These are phyloP conservation scores for Penicillium bovifimosum DNA, from an alignment of 495 filamentous ascomycete genomes.

Conservation along the genomic window DNA sequence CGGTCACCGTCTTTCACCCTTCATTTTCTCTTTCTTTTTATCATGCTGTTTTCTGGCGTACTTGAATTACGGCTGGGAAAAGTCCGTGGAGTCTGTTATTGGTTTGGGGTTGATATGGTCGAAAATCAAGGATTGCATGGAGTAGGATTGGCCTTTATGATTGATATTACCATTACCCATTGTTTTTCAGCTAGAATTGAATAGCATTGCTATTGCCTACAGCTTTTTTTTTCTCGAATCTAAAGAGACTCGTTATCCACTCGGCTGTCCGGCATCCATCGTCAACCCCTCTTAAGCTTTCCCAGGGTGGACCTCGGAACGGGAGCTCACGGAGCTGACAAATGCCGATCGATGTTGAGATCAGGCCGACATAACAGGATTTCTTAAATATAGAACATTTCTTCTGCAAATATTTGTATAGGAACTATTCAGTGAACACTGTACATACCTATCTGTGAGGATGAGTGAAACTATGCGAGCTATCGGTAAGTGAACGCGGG, in stretches of 20 bases:
- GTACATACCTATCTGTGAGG: neutral
- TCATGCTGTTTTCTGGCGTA: slow-evolving; percentile 16
- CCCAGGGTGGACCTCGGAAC: neutral
- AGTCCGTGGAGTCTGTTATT: slow-evolving; percentile 9
- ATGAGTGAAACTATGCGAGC: slow-evolving; percentile 28
- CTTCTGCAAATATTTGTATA: neutral
- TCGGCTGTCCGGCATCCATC: neutral
- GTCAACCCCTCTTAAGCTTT: neutral
- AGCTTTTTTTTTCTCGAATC: neutral
- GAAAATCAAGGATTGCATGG: slow-evolving; percentile 23
- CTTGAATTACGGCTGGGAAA: slow-evolving; percentile 20
- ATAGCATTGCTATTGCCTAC: slow-evolving; percentile 8
- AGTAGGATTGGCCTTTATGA: slow-evolving; percentile 21
- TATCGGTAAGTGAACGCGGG: slow-evolving; percentile 19
- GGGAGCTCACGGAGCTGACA: slow-evolving; percentile 9
- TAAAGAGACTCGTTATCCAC: neutral
- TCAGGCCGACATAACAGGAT: neutral
- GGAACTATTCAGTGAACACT: neutral
- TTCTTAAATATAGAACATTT: neutral
- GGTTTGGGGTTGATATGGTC: slow-evolving; percentile 6
- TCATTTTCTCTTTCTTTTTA: slow-evolving; percentile 3
- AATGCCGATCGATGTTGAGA: slow-evolving; percentile 6
- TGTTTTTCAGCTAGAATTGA: slow-evolving; percentile 19
- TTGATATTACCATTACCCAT: slow-evolving; percentile 19
- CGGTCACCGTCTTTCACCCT: neutral